phyloP scores from a whole-genome alignment of 257 asterid genomes.

The Nicotiana tabacum region DNA sequence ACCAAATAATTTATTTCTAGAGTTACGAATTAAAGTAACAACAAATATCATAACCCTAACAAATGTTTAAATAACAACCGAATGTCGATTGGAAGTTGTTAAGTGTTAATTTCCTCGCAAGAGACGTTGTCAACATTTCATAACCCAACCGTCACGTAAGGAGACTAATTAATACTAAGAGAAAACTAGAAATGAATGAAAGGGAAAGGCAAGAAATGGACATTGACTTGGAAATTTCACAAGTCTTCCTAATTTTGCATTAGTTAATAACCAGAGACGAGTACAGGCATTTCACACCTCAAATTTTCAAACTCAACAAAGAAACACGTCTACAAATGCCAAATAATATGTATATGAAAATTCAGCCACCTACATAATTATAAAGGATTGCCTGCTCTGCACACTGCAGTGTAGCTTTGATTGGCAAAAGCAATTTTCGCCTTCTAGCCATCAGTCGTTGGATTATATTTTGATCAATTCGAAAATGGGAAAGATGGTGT shows the following conservation, averaged over 20 bases:
- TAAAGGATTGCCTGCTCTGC: background rate
- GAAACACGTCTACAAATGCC: background rate
- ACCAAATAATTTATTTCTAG: too few relatives aligned
- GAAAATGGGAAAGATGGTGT: conserved; percentile 1
- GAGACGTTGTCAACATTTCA: too few relatives aligned
- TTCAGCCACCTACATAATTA: background rate
- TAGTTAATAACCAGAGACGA: background rate
- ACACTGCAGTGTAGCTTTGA: background rate
- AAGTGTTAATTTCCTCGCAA: too few relatives aligned
- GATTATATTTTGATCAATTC: background rate
- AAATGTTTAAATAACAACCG: too few relatives aligned
- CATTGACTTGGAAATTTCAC: background rate
- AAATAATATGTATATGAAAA: too few relatives aligned
- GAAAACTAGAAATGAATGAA: background rate
- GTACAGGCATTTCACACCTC: background rate
- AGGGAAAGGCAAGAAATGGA: background rate
- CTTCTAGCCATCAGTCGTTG: background rate
- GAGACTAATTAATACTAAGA: background rate
- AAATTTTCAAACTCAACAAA: background rate
- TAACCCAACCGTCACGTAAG: background rate
- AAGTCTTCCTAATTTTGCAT: background rate
- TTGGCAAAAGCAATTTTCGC: background rate
- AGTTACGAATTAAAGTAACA: too few relatives aligned
- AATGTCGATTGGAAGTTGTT: too few relatives aligned
- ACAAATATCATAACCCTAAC: too few relatives aligned